Percentiles rank a stretch among this genome's conserved stretches.
Conservation (phyloP, 75 land plant genomes). For the Selaginella tamariscina region DNA sequence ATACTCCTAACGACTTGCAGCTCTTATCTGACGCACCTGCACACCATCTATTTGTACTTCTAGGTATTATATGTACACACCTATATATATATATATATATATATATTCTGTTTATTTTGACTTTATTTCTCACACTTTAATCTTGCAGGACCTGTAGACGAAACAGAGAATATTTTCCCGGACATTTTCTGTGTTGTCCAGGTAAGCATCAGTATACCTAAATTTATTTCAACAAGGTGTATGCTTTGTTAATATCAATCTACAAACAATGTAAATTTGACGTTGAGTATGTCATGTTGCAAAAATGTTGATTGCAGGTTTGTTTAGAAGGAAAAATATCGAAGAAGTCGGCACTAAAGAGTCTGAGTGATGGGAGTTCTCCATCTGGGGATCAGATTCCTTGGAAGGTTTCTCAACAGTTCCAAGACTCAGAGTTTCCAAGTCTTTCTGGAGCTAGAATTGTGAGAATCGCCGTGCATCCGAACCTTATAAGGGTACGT, state of each 20-base stretch:
- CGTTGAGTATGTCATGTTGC: not conserved
- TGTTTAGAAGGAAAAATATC: slow-evolving; percentile 89
- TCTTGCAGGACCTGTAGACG: slow-evolving; percentile 86
- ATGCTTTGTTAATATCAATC: not conserved
- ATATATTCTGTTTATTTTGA: not conserved
- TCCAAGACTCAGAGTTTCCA: slow-evolving; percentile 77
- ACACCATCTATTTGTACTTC: slow-evolving; percentile 88
- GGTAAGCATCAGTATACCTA: slow-evolving; percentile 30
- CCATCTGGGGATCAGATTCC: slow-evolving; percentile 98
- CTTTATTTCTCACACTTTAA: not conserved
- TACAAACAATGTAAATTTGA: not conserved
- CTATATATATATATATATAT: not conserved
- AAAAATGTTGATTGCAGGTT: slow-evolving; percentile 32
- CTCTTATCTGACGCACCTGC: slow-evolving; percentile 98
- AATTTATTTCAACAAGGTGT: not conserved
- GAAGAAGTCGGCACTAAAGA: slow-evolving; percentile 64
- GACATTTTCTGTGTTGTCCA: slow-evolving; percentile 93
- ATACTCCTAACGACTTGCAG: slow-evolving; percentile 95
- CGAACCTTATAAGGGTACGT: slow-evolving; percentile 65
- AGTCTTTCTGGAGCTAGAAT: slow-evolving; percentile 95
- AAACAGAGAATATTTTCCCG: slow-evolving; percentile 69
- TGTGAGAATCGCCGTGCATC: slow-evolving; percentile 97
- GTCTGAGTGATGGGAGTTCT: slow-evolving; percentile 63
- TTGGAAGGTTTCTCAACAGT: slow-evolving; percentile 95
- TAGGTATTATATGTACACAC: slow-evolving; percentile 37